Percentiles rank a stretch among this genome's conserved stretches.
Conservation (phyloP, 202 grass and related monocot species). For the Schoenoplectus triqueter region DNA sequence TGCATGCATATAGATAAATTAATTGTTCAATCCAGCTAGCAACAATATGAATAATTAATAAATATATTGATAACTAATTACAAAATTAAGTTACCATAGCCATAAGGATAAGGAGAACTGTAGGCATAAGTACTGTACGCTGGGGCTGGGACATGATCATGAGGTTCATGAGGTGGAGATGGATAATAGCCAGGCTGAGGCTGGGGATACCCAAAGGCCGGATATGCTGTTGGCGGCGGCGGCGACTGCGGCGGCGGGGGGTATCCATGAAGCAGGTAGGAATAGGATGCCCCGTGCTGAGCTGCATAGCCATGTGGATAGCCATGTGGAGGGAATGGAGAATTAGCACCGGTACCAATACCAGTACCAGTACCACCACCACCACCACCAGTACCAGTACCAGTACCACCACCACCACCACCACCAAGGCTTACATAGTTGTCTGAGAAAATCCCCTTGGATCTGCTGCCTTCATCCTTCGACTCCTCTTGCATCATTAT, state of each 20-base stretch:
- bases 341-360: no score
- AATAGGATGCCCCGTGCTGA: neutral
- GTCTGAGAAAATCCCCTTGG: constrained; percentile 30
- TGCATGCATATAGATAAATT: no score
- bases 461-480: neutral
- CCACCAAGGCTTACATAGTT: neutral
- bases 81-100: neutral
- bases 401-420: neutral
- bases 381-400: no score
- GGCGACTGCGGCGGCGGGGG: no score
- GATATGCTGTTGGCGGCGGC: neutral
- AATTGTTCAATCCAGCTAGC: no score
- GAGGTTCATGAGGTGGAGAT: neutral
- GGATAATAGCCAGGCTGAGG: neutral
- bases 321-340: neutral
- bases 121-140: neutral
- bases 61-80: neutral
- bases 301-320: neutral
- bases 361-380: no score
- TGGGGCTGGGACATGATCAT: neutral
- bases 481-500: neutral
- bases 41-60: neutral
- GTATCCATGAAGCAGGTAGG: neutral
- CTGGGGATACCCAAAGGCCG: neutral
- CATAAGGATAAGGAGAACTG: neutral